Evolutionary conservation across 2,329 filamentous ascomycete species (phyloP).

Genomic region (Fusarium transvaalense): DNA sequence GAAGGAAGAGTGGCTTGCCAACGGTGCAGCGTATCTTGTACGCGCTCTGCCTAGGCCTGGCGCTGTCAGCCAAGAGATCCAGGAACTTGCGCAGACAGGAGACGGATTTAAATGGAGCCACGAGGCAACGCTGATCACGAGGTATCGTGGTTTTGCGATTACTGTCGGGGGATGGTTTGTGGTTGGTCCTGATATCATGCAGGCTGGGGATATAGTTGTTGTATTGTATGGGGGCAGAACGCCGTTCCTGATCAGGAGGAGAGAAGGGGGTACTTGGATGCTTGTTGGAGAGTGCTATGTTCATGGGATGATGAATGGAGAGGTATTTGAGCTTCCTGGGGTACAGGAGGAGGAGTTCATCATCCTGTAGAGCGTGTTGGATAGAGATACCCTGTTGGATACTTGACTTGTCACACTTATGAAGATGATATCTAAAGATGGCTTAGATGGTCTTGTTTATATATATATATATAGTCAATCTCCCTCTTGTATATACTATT

Average conservation of each 20-base stretch:
- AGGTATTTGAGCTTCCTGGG: constrained; percentile 45
- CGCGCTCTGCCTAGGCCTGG: constrained; percentile 31
- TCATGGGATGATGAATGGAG: constrained; percentile 55
- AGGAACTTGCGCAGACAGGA: constrained; percentile 45
- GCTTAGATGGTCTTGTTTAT: not conserved
- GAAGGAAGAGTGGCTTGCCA: constrained; percentile 48
- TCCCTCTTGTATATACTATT: not conserved
- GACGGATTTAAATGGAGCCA: constrained; percentile 54
- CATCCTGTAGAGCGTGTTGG: constrained; percentile 43
- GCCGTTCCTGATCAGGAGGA: constrained; percentile 50
- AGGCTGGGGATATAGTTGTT: constrained; percentile 49
- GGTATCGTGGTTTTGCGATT: constrained; percentile 52
- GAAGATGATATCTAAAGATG: no score
- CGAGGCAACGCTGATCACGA: constrained; percentile 53
- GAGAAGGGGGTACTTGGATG: constrained; percentile 37
- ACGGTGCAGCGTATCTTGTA: constrained; percentile 52
- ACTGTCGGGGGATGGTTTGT: constrained; percentile 52
- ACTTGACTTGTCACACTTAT: not conserved
- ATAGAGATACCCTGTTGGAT: constrained; percentile 23
- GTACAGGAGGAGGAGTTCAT: constrained; percentile 50
- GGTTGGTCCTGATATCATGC: constrained; percentile 51
- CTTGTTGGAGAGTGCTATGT: constrained; percentile 56
- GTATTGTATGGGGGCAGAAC: constrained; percentile 52
- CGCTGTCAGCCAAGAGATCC: constrained; percentile 42
- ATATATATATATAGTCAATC: not conserved